Evolutionary conservation across 345 rosid species (phyloP), one percentile per base, ranked within the genome.

Genomic region (Aethionema arabicum): DNA sequence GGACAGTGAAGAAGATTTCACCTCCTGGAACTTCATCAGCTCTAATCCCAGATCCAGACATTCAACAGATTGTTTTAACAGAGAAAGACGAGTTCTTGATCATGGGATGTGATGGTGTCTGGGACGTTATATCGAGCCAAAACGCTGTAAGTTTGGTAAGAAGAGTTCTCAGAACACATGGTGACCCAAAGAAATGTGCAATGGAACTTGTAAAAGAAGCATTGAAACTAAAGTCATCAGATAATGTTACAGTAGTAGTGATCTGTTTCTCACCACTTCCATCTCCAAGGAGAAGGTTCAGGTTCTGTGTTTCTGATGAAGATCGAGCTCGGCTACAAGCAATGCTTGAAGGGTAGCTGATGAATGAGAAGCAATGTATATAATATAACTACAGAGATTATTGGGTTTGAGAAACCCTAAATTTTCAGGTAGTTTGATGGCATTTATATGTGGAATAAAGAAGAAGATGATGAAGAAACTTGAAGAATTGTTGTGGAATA

Each of bases 11-110:
- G 90, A 92, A 88, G 78, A 5, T 35, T 11, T 69, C 67, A 38
- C 50, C 64, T 1, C 43, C 47, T 0, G 67, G 56, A 14, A 52
- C 74, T 38, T 58, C 36, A 39, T 91, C 95, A 0, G 95, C 95
- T 51, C 68, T 92, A 70, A 89, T 78, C 70, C 88, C 91, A 0
- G 93, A 88, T 63, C 98, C 98, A 8, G 95, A 92, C 72, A 81
- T 88, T 10, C 82, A 82, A 65, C 60, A 76, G 66, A 71, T 79
- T 46, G 76, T 78, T 14, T 67, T 88, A 40, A 81, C 76, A 12
- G 76, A 72, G 40, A 95, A 86, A 60, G 95, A 92, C 4, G 93
- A 92, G 73, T 92, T 88, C 77, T 70, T 92, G 67, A 74, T 92
- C 36, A 86, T 92, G 4, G 86, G 82, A 12, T 83, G 95, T 30